Evolutionary conservation across 2,329 filamentous ascomycete genomes (phyloP).

Genomic region (Diaporthe citriasiana): DNA sequence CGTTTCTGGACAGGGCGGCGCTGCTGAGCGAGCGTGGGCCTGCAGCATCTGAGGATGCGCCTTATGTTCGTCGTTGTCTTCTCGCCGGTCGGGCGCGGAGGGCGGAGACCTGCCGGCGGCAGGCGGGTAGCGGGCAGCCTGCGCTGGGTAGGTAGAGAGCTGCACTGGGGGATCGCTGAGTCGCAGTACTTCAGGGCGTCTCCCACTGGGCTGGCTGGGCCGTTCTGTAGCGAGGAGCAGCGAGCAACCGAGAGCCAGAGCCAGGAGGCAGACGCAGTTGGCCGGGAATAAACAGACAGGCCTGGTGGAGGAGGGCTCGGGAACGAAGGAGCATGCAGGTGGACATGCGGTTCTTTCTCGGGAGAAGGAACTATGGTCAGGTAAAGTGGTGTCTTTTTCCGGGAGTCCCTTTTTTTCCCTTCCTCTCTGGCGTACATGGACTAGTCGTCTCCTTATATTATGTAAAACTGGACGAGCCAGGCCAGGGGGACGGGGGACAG

Average conservation of each 20-base stretch:
- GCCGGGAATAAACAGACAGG: slow-evolving; percentile 23
- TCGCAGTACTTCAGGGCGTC: slow-evolving; percentile 15
- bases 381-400: slow-evolving; percentile 2
- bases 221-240: slow-evolving; percentile 23
- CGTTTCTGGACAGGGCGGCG: slow-evolving; percentile 5
- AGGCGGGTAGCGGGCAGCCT: neutral
- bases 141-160: slow-evolving; percentile 4
- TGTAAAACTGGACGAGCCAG: slow-evolving; percentile 24
- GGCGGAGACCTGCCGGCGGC: slow-evolving; percentile 10
- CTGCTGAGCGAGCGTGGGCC: slow-evolving; percentile 27
- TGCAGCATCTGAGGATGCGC: slow-evolving; percentile 34
- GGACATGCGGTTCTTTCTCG: slow-evolving; percentile 16
- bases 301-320: slow-evolving; percentile 8
- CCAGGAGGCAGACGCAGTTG: slow-evolving; percentile 5
- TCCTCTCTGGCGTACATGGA: slow-evolving; percentile 15
- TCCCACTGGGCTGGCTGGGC: neutral
- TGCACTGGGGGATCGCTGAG: neutral
- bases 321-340: slow-evolving; percentile 21
- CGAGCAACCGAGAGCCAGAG: neutral
- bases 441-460: slow-evolving; percentile 30
- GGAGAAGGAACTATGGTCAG: slow-evolving; percentile 15
- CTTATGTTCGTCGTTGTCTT: neutral
- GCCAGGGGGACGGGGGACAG: slow-evolving; percentile 12
- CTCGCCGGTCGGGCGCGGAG: slow-evolving; percentile 18
- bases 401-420: neutral